These are phyloP conservation scores for Rhodomyrtus psidioides DNA, from an alignment of 441 rosid genomes.

Conservation along the genomic window DNA sequence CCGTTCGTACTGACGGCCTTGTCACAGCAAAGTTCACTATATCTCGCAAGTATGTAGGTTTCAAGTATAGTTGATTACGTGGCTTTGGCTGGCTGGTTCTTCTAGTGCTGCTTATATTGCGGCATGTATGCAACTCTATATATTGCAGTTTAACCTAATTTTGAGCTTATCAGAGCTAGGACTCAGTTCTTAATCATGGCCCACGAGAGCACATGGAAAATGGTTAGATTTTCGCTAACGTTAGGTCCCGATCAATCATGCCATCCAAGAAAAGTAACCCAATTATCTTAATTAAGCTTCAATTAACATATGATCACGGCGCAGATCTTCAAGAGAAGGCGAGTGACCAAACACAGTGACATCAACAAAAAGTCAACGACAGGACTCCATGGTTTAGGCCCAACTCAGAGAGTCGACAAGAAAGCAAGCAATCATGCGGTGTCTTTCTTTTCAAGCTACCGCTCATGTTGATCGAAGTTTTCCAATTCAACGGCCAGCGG, in stretches of 20 bases:
- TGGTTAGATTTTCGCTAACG: background rate
- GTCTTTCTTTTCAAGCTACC: background rate
- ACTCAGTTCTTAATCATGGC: background rate
- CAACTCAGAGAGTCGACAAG: background rate
- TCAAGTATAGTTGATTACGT: background rate
- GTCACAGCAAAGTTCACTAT: background rate
- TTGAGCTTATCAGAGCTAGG: background rate
- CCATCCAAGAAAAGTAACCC: background rate
- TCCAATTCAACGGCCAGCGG: background rate
- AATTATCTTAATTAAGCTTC: background rate
- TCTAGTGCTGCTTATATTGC: background rate
- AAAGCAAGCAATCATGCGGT: background rate
- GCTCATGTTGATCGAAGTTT: background rate
- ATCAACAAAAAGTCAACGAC: background rate
- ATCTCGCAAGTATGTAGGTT: background rate
- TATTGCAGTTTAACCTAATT: background rate
- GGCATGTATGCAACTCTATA: background rate
- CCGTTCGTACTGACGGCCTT: background rate
- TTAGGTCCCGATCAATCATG: background rate
- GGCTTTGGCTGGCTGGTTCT: background rate
- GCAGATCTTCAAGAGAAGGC: background rate
- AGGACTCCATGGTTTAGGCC: background rate
- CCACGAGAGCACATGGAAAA: background rate
- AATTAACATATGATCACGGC: background rate
- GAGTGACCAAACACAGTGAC: background rate